Percentiles rank a stretch among this genome's conserved stretches.
phyloP scores from a whole-genome alignment of 306 rosid genomes.

The Casuarina equisetifolia region DNA sequence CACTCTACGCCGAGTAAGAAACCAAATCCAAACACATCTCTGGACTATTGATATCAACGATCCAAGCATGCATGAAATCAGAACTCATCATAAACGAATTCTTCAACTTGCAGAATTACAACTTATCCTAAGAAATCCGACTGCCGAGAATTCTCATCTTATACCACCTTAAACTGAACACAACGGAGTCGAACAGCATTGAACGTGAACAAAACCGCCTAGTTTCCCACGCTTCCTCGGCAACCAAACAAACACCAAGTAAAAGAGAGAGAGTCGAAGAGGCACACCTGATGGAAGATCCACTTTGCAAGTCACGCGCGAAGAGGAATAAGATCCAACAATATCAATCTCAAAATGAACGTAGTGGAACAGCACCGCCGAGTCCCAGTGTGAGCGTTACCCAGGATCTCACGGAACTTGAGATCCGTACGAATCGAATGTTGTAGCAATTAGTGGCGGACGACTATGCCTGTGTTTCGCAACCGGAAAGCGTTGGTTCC shows the following conservation, averaged over 20 bases:
- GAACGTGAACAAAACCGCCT: background rate
- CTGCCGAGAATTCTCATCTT: background rate
- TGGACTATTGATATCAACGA: background rate
- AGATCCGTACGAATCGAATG: background rate
- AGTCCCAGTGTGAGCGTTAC: background rate
- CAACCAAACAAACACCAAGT: background rate
- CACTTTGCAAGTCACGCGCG: background rate
- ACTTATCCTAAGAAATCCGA: background rate
- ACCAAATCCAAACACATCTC: background rate
- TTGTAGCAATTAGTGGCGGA: background rate
- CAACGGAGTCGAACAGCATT: background rate
- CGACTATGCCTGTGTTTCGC: constrained; percentile 5
- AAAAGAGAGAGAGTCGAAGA: constrained; percentile 11
- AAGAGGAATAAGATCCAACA: constrained; percentile 15
- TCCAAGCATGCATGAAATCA: background rate
- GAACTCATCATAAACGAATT: no score
- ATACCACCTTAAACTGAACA: constrained; percentile 11
- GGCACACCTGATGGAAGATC: constrained; percentile 32
- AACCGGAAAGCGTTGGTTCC: background rate
- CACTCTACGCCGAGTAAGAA: constrained; percentile 9
- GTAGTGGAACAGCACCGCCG: background rate
- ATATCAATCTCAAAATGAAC: background rate
- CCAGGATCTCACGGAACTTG: background rate
- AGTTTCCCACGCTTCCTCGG: constrained; percentile 18
- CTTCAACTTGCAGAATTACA: background rate